A percentile compares a stretch with the other conserved stretches of the same genome.
Evolutionary conservation across 2,329 filamentous ascomycete species (phyloP).

Genomic region (Alternaria gansuensis): DNA sequence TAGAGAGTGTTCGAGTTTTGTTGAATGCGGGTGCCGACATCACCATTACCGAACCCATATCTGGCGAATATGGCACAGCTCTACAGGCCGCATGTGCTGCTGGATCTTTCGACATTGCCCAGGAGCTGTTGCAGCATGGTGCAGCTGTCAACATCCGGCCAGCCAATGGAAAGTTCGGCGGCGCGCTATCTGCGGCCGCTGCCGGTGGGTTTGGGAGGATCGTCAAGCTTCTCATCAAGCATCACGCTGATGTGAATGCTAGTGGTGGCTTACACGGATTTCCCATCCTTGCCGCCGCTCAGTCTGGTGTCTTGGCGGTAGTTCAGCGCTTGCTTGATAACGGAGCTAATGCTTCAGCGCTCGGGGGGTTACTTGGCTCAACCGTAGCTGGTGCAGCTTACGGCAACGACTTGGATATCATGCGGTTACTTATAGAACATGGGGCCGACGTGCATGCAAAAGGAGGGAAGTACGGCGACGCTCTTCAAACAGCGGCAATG

Average conservation of each 20-base stretch:
- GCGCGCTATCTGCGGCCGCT: constrained; percentile 25
- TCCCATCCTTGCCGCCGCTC: constrained; percentile 33
- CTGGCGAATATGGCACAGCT: constrained; percentile 33
- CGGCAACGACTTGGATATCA: constrained; percentile 23
- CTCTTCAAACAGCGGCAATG: constrained; percentile 29
- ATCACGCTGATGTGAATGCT: constrained; percentile 31
- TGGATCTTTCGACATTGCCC: constrained; percentile 26
- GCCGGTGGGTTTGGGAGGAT: constrained; percentile 18
- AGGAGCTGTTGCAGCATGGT: constrained; percentile 25
- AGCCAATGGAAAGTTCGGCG: constrained; percentile 27
- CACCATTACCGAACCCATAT: constrained; percentile 17
- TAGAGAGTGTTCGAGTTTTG: constrained; percentile 26
- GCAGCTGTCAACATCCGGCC: constrained; percentile 30
- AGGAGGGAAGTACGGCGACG: constrained; percentile 32
- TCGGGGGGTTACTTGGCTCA: constrained; percentile 22
- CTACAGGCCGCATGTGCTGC: constrained; percentile 33
- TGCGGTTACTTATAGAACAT: constrained; percentile 34
- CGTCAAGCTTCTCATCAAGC: constrained; percentile 25
- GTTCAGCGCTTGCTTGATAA: constrained; percentile 27
- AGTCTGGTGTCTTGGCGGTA: constrained; percentile 14
- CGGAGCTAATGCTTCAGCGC: constrained; percentile 22
- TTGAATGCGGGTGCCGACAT: constrained; percentile 29
- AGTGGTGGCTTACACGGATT: constrained; percentile 28
- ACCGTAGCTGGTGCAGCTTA: constrained; percentile 32
- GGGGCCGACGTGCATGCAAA: constrained; percentile 32